Base-by-base conservation (phyloP, 2,329 filamentous ascomycete genomes). In the Penicillium sp. region DNA sequence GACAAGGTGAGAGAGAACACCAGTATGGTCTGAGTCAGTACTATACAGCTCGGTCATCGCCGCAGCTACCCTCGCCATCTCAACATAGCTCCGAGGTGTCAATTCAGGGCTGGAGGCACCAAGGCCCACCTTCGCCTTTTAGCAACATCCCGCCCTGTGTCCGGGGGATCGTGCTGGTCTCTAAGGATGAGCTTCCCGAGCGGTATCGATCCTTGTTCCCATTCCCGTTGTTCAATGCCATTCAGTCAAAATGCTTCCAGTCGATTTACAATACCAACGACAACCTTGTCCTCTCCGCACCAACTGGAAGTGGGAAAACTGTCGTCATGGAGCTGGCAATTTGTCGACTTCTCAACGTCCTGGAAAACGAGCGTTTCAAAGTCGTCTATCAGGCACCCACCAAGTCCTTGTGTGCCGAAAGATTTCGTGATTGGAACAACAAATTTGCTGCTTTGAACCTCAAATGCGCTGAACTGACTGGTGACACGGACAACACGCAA, bases 231-330 rank as follows among this genome's bases (percentile, higher is more conserved):
- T 89, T 95, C 71, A 95, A 94, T 62, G 86, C 84, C 6, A 78
- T 91, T 0, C 88, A 94, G 60, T 93, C 88, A 0, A 88, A 84
- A 61, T 89, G 85, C 58, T 93, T 91, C 56, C 63, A 76, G 0
- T 64, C 74, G 0, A 75, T 87, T 0, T 91, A 87, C 62, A 70
- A 75, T 5, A 80, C 79, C 0, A 78, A 84, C 55, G 78, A 89
- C 63, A 95, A 94, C 53, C 74, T 93, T 11, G 86, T 93, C 0
- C 74, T 94, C 11, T 84, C 87, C 1, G 85, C 88, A 6, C 88
- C 89, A 0, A 95, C 88, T 0, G 87, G 88, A 7, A 90, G 87
- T 64, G 88, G 89, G 2, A 94, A 95, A 65, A 95, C 88, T 0
- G 86, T 77, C 0, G 76, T 93, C 8, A 77, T 94, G 52, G 89